Conservation (phyloP, 2,329 filamentous ascomycete species). For the Colletotrichum sp. region DNA sequence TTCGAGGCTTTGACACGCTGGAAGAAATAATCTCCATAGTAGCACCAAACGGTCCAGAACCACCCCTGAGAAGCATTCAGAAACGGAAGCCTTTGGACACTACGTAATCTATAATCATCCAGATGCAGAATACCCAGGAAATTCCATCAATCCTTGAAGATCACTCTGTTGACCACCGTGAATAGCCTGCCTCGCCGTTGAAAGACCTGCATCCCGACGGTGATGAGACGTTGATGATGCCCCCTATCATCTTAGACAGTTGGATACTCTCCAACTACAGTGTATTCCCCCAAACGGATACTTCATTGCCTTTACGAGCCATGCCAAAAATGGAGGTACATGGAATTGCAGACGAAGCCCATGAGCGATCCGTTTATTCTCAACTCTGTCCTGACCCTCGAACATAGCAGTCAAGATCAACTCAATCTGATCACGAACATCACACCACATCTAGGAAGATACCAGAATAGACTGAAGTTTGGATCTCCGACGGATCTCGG, state of each 20-base stretch:
- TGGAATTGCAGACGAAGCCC: not conserved
- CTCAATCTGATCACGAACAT: not conserved
- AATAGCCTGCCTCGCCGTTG: not conserved
- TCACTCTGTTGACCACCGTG: not conserved
- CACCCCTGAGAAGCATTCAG: not conserved
- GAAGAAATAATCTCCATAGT: not conserved
- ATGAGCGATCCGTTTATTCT: not conserved
- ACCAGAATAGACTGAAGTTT: not conserved
- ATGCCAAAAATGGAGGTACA: not conserved
- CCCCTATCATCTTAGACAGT: not conserved
- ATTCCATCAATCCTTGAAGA: not conserved
- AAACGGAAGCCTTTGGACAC: not conserved
- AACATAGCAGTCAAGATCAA: not conserved
- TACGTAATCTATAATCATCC: not conserved
- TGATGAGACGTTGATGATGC: not conserved
- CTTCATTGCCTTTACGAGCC: not conserved
- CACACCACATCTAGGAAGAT: not conserved
- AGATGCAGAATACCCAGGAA: not conserved
- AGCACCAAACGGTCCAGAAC: not conserved
- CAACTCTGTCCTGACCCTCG: not conserved
- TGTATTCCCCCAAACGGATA: not conserved
- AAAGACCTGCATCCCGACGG: not conserved
- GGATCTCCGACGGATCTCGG: not conserved
- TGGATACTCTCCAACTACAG: not conserved
- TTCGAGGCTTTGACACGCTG: not conserved